phyloP scores from a whole-genome alignment of 2,329 filamentous ascomycete species.

The Chaetomiaceae sp. region DNA sequence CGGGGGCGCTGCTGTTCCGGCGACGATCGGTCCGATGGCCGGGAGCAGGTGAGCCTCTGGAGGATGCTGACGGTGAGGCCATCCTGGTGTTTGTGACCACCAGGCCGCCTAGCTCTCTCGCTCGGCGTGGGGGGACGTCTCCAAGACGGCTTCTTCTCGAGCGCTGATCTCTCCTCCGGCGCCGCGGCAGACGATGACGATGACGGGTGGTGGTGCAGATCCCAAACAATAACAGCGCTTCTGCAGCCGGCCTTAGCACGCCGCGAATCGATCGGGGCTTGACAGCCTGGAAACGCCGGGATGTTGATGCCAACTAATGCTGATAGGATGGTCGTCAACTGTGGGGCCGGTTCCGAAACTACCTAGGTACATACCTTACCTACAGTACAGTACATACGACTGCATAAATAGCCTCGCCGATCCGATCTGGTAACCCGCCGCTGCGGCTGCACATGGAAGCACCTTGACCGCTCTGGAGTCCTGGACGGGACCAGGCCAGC shows the following conservation, averaged over 20 bases:
- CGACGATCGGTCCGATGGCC: background rate
- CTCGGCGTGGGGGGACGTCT: no score
- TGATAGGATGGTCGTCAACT: background rate
- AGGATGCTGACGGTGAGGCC: slow-evolving; percentile 12
- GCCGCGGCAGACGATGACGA: no score
- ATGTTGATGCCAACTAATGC: no score
- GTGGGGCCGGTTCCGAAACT: background rate
- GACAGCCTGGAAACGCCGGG: no score
- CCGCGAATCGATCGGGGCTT: background rate
- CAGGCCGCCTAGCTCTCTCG: no score
- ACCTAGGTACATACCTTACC: background rate
- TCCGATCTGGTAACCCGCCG: background rate
- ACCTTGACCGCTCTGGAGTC: background rate
- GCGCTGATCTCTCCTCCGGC: no score
- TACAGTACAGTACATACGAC: background rate
- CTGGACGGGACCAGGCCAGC: no score
- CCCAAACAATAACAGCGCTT: no score
- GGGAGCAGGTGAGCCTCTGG: background rate
- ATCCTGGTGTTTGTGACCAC: background rate
- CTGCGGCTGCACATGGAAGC: background rate
- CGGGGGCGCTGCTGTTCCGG: background rate
- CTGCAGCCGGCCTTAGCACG: background rate
- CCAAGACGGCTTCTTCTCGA: background rate
- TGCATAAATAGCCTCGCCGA: background rate
- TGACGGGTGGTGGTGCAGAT: no score